phyloP scores from a whole-genome alignment of 176 grass and related monocot genomes.

The Carex kokanica region DNA sequence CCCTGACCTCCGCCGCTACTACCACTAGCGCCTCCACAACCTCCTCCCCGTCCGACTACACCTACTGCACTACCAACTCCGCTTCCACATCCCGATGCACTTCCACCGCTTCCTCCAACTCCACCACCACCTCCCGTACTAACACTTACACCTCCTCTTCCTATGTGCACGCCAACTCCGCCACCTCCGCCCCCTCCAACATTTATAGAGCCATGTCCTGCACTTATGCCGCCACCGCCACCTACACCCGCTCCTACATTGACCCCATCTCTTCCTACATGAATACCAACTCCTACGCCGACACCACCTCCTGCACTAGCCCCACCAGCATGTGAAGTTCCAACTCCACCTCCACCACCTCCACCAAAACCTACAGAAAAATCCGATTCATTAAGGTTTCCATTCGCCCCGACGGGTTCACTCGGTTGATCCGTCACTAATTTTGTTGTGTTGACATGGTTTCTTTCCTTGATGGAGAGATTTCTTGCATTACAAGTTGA shows the following conservation, averaged over 20 bases:
- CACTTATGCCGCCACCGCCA: constrained; percentile 31
- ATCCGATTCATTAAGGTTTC: constrained; percentile 25
- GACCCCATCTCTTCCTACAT: constrained; percentile 32
- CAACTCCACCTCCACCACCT: constrained; percentile 38
- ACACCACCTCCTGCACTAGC: constrained; percentile 42
- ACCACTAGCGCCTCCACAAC: constrained; percentile 40
- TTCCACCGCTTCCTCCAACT: constrained; percentile 7
- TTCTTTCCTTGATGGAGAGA: constrained; percentile 9
- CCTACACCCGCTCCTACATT: constrained; percentile 48
- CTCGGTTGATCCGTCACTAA: background rate
- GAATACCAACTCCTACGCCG: constrained; percentile 44
- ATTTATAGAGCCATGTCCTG: constrained; percentile 20
- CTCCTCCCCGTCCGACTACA: constrained; percentile 35
- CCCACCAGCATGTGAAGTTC: constrained; percentile 23
- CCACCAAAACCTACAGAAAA: constrained; percentile 37
- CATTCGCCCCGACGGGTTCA: background rate
- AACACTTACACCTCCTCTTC: constrained; percentile 36
- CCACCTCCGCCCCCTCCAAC: constrained; percentile 36
- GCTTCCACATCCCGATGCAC: constrained; percentile 33
- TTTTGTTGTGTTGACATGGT: background rate
- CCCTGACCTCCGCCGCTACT: constrained; percentile 44
- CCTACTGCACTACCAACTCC: constrained; percentile 45
- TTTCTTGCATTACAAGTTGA: constrained; percentile 16
- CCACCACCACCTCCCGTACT: constrained; percentile 18
- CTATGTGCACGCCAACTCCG: constrained; percentile 52